Base-by-base conservation (phyloP, 345 rosid species). In the Psidium friedrichsthalianum region DNA sequence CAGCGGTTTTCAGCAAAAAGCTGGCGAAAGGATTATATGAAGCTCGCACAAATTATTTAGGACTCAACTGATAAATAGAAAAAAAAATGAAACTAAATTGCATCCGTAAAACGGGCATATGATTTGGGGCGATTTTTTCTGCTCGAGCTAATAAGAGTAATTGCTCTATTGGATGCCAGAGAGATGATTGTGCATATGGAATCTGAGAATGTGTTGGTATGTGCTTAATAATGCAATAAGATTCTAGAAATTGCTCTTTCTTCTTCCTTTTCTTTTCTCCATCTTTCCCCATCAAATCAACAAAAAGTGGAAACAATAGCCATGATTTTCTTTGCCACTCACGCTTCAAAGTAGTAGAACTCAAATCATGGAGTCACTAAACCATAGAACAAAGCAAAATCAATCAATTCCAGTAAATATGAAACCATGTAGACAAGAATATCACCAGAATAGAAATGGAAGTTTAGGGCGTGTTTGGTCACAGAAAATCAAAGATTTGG, bases 51-150 rank as follows among this genome's bases (percentile, higher is more conserved):
- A 8, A 64, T 2, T 49, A 4, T 69, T 69, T 32, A 69, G 2
- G 6, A 32, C 10, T 32, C 0, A 18, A 3, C 3, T 16, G 22
- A 0, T 1, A 16, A 29, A 64, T 29, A 0, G 0, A 29, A 64
- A 64, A 29, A 49, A 40, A 40, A 5, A 40, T 7, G 12, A 6
- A 0, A 29, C 0, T 15, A 0, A 7, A 64, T 8, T 7, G 16
- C 1, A 16, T 32, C 2, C 1, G 0, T 64, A 8, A 8, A 64
- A 29, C 15, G 16, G 13, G 16, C 7, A 29, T 4, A 4, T 2
- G 24, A 69, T 0, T 16, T 11, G 22, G 56, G 21, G 6, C 6
- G 22, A 21, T 55, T 21, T 20, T 53, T 20, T 20, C 56, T 16
- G 0, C 57, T 3, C 0, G 4, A 20, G 24, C 76, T 64, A 64